Evolutionary conservation across 2,329 filamentous ascomycete species (phyloP).

Genomic region (Cladophialophora psammophila): DNA sequence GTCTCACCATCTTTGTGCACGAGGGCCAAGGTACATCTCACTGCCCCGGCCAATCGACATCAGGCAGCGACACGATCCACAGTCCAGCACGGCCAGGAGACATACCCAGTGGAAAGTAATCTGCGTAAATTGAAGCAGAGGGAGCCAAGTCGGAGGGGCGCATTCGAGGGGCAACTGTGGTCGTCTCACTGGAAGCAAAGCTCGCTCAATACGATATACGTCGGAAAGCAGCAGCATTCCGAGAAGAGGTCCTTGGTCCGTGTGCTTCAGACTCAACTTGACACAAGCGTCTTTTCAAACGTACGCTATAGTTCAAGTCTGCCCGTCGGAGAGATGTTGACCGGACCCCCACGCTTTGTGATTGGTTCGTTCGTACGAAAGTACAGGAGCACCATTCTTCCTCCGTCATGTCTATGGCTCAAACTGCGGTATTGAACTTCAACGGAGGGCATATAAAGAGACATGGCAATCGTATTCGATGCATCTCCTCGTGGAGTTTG

Average conservation of each 20-base stretch:
- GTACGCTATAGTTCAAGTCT: not conserved
- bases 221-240: not conserved
- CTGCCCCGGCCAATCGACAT: no score
- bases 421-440: no score
- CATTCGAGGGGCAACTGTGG: not conserved
- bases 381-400: not conserved
- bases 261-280: not conserved
- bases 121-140: not conserved
- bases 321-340: slow-evolving; percentile 10
- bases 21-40: no score
- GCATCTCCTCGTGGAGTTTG: not conserved
- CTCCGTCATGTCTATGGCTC: not conserved
- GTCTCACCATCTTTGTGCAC: no score
- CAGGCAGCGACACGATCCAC: no score
- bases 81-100: no score
- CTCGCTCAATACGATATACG: not conserved
- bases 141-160: not conserved
- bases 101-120: no score
- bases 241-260: not conserved
- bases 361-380: slow-evolving; percentile 21
- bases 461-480: not conserved
- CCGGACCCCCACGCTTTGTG: not conserved
- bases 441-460: not conserved
- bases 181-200: not conserved
- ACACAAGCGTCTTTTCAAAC: not conserved